A percentile compares a stretch with the other conserved stretches of the same genome.
phyloP scores from a whole-genome alignment of 1,284 basidiomycete genomes.

The Malassezia dermatis region DNA sequence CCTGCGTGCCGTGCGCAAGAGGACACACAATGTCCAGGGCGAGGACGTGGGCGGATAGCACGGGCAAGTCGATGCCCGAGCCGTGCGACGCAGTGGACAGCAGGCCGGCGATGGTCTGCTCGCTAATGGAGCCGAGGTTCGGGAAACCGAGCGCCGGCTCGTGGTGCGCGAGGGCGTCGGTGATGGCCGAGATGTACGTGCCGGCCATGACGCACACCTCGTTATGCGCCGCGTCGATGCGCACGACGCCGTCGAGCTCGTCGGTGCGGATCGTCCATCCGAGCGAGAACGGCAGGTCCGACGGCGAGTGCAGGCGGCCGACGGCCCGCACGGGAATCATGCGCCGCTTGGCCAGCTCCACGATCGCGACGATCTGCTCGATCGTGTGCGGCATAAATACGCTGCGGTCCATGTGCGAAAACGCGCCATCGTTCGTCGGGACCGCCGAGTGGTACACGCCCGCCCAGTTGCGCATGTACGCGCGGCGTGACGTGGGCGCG shows the following conservation, averaged over 20 bases:
- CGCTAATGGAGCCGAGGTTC: constrained; percentile 90
- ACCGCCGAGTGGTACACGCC: constrained; percentile 51
- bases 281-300: constrained; percentile 57
- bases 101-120: constrained; percentile 88
- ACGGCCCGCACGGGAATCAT: constrained; percentile 63
- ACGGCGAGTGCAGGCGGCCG: constrained; percentile 84
- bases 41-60: constrained; percentile 71
- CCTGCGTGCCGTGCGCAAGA: constrained; percentile 54
- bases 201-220: constrained; percentile 36
- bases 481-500: constrained; percentile 10
- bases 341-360: constrained; percentile 73
- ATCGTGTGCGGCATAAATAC: constrained; percentile 69
- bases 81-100: constrained; percentile 93
- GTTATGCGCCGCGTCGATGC: constrained; percentile 18
- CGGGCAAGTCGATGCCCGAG: constrained; percentile 67
- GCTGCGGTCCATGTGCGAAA: constrained; percentile 16
- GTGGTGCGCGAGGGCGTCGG: constrained; percentile 55
- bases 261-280: constrained; percentile 45
- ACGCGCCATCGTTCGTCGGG: constrained; percentile 20
- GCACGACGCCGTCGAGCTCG: constrained; percentile 31
- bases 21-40: constrained; percentile 59
- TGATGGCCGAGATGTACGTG: constrained; percentile 47
- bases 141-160: constrained; percentile 63
- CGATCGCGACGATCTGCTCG: constrained; percentile 63
- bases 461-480: constrained; percentile 53